A percentile compares a stretch with the other conserved stretches of the same genome.
These are phyloP conservation scores for Scytalidium lignicola DNA, from an alignment of 2,329 filamentous ascomycete species.

Conservation along the genomic window DNA sequence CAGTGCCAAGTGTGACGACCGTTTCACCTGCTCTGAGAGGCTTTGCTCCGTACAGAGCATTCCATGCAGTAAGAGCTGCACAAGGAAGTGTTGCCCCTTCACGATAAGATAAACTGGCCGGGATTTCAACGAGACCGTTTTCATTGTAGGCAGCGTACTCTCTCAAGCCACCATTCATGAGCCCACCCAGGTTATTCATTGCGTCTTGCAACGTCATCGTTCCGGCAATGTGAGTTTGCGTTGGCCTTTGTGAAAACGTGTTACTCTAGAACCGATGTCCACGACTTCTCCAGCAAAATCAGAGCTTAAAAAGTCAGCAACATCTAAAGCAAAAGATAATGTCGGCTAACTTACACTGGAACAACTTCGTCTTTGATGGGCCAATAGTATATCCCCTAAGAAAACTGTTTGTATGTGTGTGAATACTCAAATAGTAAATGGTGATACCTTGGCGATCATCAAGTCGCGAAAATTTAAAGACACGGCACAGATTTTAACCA, in stretches of 20 bases:
- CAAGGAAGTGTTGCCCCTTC: constrained; percentile 42
- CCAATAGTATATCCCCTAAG: no score
- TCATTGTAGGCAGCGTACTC: constrained; percentile 38
- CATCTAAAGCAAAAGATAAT: no score
- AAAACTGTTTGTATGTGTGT: no score
- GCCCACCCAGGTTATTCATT: constrained; percentile 14
- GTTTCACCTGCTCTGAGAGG: constrained; percentile 36
- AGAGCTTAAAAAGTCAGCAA: no score
- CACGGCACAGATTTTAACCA: no score
- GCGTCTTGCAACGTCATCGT: not conserved
- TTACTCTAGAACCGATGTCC: constrained; percentile 12
- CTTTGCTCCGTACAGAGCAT: constrained; percentile 35
- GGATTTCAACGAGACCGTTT: constrained; percentile 33
- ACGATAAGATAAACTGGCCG: constrained; percentile 39
- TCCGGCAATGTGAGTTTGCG: constrained; percentile 19
- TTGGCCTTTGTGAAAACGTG: constrained; percentile 26
- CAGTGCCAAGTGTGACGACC: constrained; percentile 31
- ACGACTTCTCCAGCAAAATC: constrained; percentile 7
- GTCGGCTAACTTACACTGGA: no score
- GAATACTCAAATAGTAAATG: no score
- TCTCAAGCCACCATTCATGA: constrained; percentile 33
- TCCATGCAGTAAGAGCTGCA: constrained; percentile 44
- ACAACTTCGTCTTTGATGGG: no score
- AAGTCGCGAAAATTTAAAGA: no score
- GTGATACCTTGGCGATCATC: no score